Percentiles rank a stretch among this genome's conserved stretches.
phyloP scores from a whole-genome alignment of 1,284 basidiomycete species.

The Puccinia horiana region DNA sequence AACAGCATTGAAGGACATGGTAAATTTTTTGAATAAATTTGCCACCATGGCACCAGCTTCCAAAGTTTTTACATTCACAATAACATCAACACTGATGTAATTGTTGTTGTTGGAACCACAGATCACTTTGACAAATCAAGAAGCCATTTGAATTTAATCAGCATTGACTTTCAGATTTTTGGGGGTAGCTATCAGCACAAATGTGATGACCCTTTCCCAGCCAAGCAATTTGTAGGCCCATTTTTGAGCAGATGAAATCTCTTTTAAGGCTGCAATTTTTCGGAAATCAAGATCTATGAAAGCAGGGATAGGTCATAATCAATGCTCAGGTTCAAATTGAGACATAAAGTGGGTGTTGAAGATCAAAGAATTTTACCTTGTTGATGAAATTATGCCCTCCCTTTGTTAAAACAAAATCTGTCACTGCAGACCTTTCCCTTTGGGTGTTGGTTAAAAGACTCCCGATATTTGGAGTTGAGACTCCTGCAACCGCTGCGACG shows the following conservation, averaged over 20 bases:
- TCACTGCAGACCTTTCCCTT: no score
- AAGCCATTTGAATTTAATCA: conserved; percentile 99
- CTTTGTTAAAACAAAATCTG: no score
- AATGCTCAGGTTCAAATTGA: no score
- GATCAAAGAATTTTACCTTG: no score
- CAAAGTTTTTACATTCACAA: conserved; percentile 98
- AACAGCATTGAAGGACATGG: conserved; percentile 89
- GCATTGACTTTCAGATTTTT: conserved; percentile 98
- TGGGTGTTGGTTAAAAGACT: no score
- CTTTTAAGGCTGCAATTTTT: conserved; percentile 99
- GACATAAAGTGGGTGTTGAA: no score
- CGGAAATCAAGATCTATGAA: conserved; percentile 86
- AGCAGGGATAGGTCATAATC: neutral
- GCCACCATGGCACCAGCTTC: no score
- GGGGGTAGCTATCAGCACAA: conserved; percentile 99
- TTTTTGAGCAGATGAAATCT: conserved; percentile 96
- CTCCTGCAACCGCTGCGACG: no score
- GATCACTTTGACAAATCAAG: conserved; percentile 97
- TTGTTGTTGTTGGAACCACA: conserved; percentile 99
- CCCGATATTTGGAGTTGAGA: no score
- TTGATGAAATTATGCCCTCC: no score
- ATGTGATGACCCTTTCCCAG: conserved; percentile 90
- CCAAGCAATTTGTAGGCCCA: conserved; percentile 99
- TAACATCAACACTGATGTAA: conserved; percentile 99
- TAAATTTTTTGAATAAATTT: conserved; percentile 99